Base-by-base conservation (phyloP, 768 basidiomycete species). In the Tulasnella sp. region DNA sequence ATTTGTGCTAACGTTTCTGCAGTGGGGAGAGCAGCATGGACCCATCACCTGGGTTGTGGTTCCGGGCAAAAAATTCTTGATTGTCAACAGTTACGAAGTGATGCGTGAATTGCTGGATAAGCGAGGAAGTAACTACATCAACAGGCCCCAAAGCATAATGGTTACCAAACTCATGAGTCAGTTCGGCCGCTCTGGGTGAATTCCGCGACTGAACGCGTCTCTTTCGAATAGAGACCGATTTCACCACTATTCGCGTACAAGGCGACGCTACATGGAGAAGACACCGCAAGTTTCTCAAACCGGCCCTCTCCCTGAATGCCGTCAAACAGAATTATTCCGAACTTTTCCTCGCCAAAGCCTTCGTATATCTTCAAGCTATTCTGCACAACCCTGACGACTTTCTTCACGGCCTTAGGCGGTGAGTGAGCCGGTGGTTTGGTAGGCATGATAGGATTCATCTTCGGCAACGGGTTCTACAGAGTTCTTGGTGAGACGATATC, bases 311-410 rank as follows among this genome's bases (percentile, higher is more conserved):
- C 11, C n/a, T 54, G 11, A n/a, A 54, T 12, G 11, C 54, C n/a
- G n/a, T 54, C 54, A 54, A 54, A 54, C 54, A 54, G n/a, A n/a
- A 54, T 54, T 54, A 54, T n/a, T 54, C 54, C 24, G 54, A 54
- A 1, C 54, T 54, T 54, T 54, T 54, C 12, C 24, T 54, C 24
- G 54, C 54, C 24, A 54, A 54, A 54, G 24, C 54, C 24, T 54
- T 22, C 11, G 54, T 1, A n/a, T 54, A 54, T 54, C 22, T n/a
- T 54, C 54, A 54, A 54, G 54, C 54, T n/a, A 54, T 54, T n/a
- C 54, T 54, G 3, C 24, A 54, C 54, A n/a, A 54, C 5, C 54
- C 54, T n/a, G 54, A 54, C 54, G 11, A 54, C 54, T 54, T 54
- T 54, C 54, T n/a, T 54, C 54, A 22, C 24, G n/a, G 54, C 11